Conservation (phyloP, 768 basidiomycete genomes). For the Porphyrellus cyaneotinctus region DNA sequence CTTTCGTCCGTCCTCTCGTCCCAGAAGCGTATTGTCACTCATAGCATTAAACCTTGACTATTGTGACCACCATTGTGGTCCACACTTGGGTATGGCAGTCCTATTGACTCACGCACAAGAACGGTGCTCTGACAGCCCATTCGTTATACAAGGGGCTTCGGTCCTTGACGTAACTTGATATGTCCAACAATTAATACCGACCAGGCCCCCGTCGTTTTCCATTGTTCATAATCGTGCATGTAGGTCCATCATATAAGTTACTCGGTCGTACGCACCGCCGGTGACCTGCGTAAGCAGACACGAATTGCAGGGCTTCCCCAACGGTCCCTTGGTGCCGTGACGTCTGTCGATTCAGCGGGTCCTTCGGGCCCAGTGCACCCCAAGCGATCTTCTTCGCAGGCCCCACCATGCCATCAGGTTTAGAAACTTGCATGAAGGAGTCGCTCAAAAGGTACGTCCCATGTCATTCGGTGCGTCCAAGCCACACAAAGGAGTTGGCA, state of each 20-base stretch:
- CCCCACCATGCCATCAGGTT: background rate
- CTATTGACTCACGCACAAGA: background rate
- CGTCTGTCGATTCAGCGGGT: background rate
- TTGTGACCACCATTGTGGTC: background rate
- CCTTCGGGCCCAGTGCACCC: background rate
- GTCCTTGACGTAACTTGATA: background rate
- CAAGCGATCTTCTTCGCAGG: background rate
- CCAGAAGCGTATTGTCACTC: too few relatives aligned
- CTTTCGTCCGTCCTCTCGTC: too few relatives aligned
- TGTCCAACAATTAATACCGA: background rate
- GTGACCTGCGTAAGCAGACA: background rate
- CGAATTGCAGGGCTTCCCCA: too few relatives aligned
- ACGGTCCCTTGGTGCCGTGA: background rate
- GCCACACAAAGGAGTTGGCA: background rate
- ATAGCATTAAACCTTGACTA: too few relatives aligned
- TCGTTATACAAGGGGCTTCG: slow-evolving; percentile 7
- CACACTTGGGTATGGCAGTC: background rate
- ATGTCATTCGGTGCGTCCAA: background rate
- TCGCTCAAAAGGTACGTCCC: background rate
- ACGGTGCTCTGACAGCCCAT: background rate
- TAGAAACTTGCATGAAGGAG: background rate
- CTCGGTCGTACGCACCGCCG: background rate
- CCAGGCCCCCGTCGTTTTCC: background rate
- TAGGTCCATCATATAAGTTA: background rate
- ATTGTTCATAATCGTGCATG: background rate